These are phyloP conservation scores for Saccharomycopsis fodiens DNA, from an alignment of 805 yeast species.

Conservation along the genomic window DNA sequence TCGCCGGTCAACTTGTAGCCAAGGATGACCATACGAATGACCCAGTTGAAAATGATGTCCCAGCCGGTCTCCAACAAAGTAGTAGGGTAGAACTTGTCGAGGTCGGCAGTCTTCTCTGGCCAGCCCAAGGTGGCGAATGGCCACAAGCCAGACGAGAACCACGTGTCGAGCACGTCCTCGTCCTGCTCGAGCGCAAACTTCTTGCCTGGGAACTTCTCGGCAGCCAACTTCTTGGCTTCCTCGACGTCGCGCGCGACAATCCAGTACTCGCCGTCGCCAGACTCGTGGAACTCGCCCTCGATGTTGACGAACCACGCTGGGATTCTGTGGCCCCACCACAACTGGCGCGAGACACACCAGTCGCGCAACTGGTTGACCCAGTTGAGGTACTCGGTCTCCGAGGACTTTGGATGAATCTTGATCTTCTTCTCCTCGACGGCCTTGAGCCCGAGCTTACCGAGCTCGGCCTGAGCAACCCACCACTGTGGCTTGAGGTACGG, in stretches of 20 bases:
- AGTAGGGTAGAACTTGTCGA: slow-evolving; percentile 79
- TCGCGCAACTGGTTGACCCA: slow-evolving; percentile 97
- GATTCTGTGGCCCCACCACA: slow-evolving; percentile 96
- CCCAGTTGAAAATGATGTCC: slow-evolving; percentile 99
- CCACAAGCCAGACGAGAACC: slow-evolving; percentile 99
- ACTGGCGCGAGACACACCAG: slow-evolving; percentile 96
- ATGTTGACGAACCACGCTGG: slow-evolving; percentile 86
- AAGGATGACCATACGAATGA: slow-evolving; percentile 88
- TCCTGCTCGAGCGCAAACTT: slow-evolving; percentile 82
- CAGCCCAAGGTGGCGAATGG: slow-evolving; percentile 95
- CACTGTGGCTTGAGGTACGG: slow-evolving; percentile 97
- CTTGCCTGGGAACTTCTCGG: slow-evolving; percentile 57
- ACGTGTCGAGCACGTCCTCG: slow-evolving; percentile 96
- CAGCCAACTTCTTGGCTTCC: slow-evolving; percentile 84
- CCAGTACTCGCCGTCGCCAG: slow-evolving; percentile 71
- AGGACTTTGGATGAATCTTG: slow-evolving; percentile 76
- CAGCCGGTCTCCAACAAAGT: slow-evolving; percentile 97
- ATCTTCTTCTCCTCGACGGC: slow-evolving; percentile 81
- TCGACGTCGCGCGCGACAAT: slow-evolving; percentile 77
- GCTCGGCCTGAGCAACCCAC: slow-evolving; percentile 92
- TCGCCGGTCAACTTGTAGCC: slow-evolving; percentile 86
- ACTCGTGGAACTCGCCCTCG: slow-evolving; percentile 54
- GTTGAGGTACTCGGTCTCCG: slow-evolving; percentile 88
- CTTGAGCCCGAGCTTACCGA: slow-evolving; percentile 80
- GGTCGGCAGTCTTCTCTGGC: slow-evolving; percentile 76